Conservation (phyloP, 2,329 filamentous ascomycete species). For the Sporothrix mexicana region DNA sequence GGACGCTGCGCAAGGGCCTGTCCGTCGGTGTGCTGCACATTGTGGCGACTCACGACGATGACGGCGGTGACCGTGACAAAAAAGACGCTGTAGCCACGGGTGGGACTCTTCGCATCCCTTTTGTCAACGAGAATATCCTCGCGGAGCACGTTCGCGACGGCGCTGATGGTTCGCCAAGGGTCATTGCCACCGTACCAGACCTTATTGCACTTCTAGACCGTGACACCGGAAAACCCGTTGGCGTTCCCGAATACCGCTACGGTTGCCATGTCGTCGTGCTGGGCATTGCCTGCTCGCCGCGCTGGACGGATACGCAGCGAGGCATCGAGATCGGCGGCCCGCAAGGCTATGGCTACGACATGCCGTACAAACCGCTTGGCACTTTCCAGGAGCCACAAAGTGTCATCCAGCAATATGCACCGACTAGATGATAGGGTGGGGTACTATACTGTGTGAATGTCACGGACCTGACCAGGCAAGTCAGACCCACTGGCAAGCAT, state of each 20-base stretch:
- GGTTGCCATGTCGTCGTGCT: not conserved
- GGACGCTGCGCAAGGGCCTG: not conserved
- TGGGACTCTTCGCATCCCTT: not conserved
- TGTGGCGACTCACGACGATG: not conserved
- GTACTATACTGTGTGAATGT: no score
- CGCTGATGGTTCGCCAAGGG: not conserved
- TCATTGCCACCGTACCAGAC: not conserved
- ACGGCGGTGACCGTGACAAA: not conserved
- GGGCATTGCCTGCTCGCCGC: not conserved
- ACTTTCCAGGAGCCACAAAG: not conserved
- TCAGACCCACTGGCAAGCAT: no score
- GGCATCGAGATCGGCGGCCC: not conserved
- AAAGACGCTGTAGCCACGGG: not conserved
- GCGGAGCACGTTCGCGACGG: not conserved
- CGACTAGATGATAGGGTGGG: not conserved
- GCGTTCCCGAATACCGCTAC: not conserved
- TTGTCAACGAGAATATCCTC: constrained; percentile 15
- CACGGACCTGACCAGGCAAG: no score
- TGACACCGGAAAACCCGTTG: not conserved
- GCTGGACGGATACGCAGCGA: not conserved
- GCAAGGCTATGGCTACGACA: not conserved
- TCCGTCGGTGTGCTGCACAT: constrained; percentile 1
- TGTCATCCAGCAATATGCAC: not conserved
- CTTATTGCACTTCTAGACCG: not conserved
- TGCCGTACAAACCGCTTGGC: constrained; percentile 6